These are phyloP conservation scores for Zasmidium angulare DNA, from an alignment of 2,329 filamentous ascomycete genomes.

Conservation along the genomic window DNA sequence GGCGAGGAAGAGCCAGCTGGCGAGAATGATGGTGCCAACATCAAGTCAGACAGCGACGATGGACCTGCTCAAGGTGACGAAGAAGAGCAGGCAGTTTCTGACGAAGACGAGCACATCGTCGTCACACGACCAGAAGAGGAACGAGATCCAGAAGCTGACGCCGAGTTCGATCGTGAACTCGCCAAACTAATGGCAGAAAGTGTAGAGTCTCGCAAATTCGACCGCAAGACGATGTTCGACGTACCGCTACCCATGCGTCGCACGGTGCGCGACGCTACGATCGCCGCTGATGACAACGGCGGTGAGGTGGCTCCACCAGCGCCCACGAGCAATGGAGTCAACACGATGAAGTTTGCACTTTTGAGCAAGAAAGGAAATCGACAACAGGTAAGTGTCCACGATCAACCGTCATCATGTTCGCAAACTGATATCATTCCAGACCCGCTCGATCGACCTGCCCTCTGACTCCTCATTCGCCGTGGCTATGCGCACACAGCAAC, in stretches of 20 bases:
- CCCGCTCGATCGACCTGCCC: slow-evolving; percentile 83
- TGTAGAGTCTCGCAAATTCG: slow-evolving; percentile 91
- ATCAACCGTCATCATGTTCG: background rate
- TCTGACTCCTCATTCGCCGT: slow-evolving; percentile 92
- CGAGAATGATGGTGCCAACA: slow-evolving; percentile 39
- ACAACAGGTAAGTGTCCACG: slow-evolving; percentile 70
- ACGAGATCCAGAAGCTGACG: slow-evolving; percentile 88
- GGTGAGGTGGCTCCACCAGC: slow-evolving; percentile 37
- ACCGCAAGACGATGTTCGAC: slow-evolving; percentile 91
- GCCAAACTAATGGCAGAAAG: slow-evolving; percentile 99
- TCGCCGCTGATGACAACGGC: slow-evolving; percentile 42
- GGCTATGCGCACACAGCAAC: slow-evolving; percentile 93
- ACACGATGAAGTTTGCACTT: slow-evolving; percentile 94
- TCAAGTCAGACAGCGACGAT: slow-evolving; percentile 57
- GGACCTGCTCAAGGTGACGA: slow-evolving; percentile 38
- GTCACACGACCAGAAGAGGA: slow-evolving; percentile 89
- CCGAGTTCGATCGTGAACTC: slow-evolving; percentile 96
- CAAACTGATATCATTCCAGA: slow-evolving; percentile 54
- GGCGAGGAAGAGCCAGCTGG: slow-evolving; percentile 62
- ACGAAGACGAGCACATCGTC: slow-evolving; percentile 81
- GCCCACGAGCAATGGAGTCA: slow-evolving; percentile 36
- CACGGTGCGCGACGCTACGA: slow-evolving; percentile 56
- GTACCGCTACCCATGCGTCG: slow-evolving; percentile 92
- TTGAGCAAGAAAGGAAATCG: slow-evolving; percentile 95
- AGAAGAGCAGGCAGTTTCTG: slow-evolving; percentile 57